Evolutionary conservation across 1,284 basidiomycete species (phyloP), one percentile per base, ranked within the genome.

Genomic region (Malassezia pachydermatis): DNA sequence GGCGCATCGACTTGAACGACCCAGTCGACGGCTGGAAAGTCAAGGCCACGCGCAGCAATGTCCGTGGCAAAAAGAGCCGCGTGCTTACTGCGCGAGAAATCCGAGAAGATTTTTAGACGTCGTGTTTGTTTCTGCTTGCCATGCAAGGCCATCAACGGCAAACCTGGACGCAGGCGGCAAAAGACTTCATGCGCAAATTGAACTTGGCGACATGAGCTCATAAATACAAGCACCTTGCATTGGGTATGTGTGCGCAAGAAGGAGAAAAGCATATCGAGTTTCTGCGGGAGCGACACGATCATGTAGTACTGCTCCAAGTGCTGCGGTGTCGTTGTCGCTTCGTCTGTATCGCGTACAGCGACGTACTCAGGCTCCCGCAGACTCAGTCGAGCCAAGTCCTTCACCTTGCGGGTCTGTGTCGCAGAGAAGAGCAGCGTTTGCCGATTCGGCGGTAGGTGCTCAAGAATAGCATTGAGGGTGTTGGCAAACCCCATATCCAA

Each of bases 1-100:
- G 92, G 92, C 20, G 86, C 88, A 72, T 99, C 92, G n/a, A 90
- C 76, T 72, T 99, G 94, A 28, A 98, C 73, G 10, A 99, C 92
- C 92, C 94, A 98, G 72, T 95, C 88, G 22, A 99, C 84, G 0
- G 86, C 80, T 3, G 94, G 90, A 72, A 99, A 98, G 74, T 99
- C 94, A 51, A 99, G 78, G 11, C 92, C 92, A 48, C 94, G 82
- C 2, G 92, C 89, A 22, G 94, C 92, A 59, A 98, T 85, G 72
- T 99, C 92, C n/a, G 92, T 99, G 29, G 68, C 68, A 28, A 71
- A 67, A 29, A 71, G 58, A 13, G 63, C 54, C 2, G 68, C 66
- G 39, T 68, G 64, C 39, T 62, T 58, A 5, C 60, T 63, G 36
- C 62, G 53, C 9, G 57, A 60, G 29, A 61, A 71, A 28, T 67